Evolutionary conservation across 2,329 filamentous ascomycete genomes (phyloP), one percentile per base, ranked within the genome.

Genomic region (Scytalidium lignicola): DNA sequence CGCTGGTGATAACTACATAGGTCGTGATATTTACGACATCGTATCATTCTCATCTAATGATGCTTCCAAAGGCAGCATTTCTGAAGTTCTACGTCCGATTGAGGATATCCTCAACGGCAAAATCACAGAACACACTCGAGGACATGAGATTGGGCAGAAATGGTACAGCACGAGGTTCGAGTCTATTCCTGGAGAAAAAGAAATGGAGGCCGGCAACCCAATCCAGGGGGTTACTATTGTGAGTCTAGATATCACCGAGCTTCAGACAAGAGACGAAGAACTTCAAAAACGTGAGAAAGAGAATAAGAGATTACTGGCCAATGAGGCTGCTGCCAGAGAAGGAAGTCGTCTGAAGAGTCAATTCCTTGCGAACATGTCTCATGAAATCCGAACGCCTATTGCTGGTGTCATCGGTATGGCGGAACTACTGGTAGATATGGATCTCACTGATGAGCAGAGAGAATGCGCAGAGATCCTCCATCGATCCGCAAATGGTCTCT

Each of bases 391-490:
- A 41, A 89, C 85, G 0, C 88, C 88, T 1, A 90, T 92, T 53
- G 86, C 85, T 1, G 88, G 88, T 18, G 86, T 91, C 4, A 83
- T 91, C 51, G 87, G 87, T 20, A 90, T 90, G 86, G 81, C 83
- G 1, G 86, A 91, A 58, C 71, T 92, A 8, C 69, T 91, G 7
- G 72, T 84, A 23, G 85, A 88, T 53, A 86, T 83, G 61, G 68
- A 79, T 15, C 67, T 91, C 20, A 75, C 82, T 47, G 73, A 78
- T n/a, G 86, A 90, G 57, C 85, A 90, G 59, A 75, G 78, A 50
- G 86, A 90, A 49, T 88, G 82, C 53, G 83, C 86, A 2, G 85
- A 89, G 56, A 90, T 89, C 53, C 88, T 92, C 6, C 83, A 88
- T 59, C 78, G 85, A 46, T 91, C 86, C 5, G 88, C 86, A 0